Percentiles rank a stretch among this genome's conserved stretches.
phyloP scores from a whole-genome alignment of 2,329 filamentous ascomycete species.

The Scleromitrula shiraiana region DNA sequence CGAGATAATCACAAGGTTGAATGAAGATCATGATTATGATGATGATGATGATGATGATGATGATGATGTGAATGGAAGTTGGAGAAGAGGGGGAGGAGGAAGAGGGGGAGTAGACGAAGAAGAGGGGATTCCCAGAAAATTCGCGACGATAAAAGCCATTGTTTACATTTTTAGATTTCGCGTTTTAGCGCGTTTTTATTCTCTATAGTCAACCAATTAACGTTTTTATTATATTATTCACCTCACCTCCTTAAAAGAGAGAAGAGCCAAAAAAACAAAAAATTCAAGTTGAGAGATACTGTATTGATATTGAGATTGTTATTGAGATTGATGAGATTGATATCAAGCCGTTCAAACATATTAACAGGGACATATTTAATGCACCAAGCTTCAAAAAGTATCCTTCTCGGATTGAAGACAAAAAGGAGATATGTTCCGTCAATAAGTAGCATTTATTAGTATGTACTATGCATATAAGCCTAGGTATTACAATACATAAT shows the following conservation, averaged over 20 bases:
- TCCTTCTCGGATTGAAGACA: no score
- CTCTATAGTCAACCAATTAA: not conserved
- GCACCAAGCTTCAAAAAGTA: no score
- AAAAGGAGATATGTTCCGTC: no score
- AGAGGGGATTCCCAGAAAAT: not conserved
- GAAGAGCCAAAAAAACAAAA: no score
- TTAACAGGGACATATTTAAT: not conserved
- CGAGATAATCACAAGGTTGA: not conserved
- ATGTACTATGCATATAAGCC: no score
- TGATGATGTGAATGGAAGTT: not conserved
- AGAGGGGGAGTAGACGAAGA: not conserved
- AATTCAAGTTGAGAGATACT: no score
- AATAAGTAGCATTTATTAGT: no score
- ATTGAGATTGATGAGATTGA: not conserved
- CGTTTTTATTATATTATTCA: no score
- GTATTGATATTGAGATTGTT: no score
- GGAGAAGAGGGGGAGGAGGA: not conserved
- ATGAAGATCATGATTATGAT: not conserved
- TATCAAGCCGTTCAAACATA: not conserved
- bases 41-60: no score
- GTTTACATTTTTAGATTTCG: conserved; percentile 1
- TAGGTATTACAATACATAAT: no score
- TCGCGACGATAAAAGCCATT: not conserved
- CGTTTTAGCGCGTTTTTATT: conserved; percentile 3
- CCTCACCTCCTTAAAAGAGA: not conserved